Conservation (phyloP, 1,284 basidiomycete species). For the Rhizoctonia solani region DNA sequence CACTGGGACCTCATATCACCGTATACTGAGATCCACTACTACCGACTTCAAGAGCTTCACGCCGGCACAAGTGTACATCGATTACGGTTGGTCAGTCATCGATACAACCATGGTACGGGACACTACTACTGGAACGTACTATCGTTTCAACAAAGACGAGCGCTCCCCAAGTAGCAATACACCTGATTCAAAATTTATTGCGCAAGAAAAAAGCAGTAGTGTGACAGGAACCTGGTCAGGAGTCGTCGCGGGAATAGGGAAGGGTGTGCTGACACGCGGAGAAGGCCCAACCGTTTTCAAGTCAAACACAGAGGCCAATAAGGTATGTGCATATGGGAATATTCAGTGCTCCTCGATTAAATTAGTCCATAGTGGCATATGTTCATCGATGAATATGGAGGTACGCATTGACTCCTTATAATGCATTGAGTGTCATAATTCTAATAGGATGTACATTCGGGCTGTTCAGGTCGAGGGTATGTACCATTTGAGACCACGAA, state of each 20-base stretch:
- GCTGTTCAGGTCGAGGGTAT: conserved; percentile 31
- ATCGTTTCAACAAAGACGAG: conserved; percentile 32
- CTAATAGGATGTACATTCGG: too few relatives aligned
- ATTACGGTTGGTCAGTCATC: conserved; percentile 22
- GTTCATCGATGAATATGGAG: conserved; percentile 27
- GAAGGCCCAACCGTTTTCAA: conserved; percentile 29
- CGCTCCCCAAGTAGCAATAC: conserved; percentile 5
- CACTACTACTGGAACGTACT: conserved; percentile 9
- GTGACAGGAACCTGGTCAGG: conserved; percentile 16
- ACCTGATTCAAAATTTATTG: conserved; percentile 20
- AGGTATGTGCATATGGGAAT: not conserved
- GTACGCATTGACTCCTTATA: not conserved
- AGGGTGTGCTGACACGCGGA: conserved; percentile 17
- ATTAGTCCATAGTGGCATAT: conserved; percentile 17
- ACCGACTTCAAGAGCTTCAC: conserved; percentile 14
- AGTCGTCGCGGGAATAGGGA: conserved; percentile 21
- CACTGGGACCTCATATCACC: conserved; percentile 16
- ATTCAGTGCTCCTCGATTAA: not conserved
- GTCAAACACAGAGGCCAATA: conserved; percentile 28
- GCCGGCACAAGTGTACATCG: conserved; percentile 7
- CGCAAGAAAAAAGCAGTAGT: conserved; percentile 17
- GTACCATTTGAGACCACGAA: conserved; percentile 24
- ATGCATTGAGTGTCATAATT: too few relatives aligned
- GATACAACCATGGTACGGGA: conserved; percentile 19
- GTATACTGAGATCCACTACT: conserved; percentile 20